A percentile compares a stretch with the other conserved stretches of the same genome.
These are phyloP conservation scores for Bocquillonia castaneifolia DNA, from an alignment of 441 rosid species.

Conservation along the genomic window DNA sequence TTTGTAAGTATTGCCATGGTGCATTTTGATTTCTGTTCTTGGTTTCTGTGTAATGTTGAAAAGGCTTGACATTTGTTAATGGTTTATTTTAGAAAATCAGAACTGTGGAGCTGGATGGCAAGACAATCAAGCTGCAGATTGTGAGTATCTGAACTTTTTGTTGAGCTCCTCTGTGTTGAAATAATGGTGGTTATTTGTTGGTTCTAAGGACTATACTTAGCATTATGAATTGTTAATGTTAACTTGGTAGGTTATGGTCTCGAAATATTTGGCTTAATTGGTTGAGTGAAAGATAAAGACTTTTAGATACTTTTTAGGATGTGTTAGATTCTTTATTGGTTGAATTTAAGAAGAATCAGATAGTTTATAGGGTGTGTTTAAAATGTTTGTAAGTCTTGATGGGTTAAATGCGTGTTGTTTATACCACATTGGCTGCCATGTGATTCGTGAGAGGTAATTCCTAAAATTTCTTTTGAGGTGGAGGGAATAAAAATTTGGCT, in stretches of 20 bases:
- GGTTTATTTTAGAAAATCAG: slow-evolving; percentile 57
- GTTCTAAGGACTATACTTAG: not conserved
- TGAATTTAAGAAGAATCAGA: not conserved
- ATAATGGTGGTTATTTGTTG: not conserved
- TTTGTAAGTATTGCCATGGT: slow-evolving; percentile 68
- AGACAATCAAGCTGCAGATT: slow-evolving; percentile 81
- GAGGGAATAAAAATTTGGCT: too few relatives aligned
- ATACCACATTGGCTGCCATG: not conserved
- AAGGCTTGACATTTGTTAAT: not conserved
- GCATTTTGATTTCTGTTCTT: too few relatives aligned
- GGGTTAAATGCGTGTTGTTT: not conserved
- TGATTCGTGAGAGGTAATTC: too few relatives aligned
- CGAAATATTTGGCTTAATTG: not conserved
- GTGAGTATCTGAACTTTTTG: slow-evolving; percentile 36
- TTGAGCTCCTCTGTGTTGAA: not conserved
- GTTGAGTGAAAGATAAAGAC: not conserved
- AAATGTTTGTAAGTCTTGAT: not conserved
- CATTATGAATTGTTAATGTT: not conserved
- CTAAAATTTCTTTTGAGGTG: too few relatives aligned
- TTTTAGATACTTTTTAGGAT: not conserved
- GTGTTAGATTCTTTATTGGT: not conserved
- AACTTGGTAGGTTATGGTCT: too few relatives aligned
- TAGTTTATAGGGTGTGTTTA: not conserved
- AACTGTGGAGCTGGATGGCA: slow-evolving; percentile 78
- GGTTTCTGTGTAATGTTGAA: too few relatives aligned